Conservation (phyloP, 2,329 filamentous ascomycete species). For the Ceratocystis destructans region DNA sequence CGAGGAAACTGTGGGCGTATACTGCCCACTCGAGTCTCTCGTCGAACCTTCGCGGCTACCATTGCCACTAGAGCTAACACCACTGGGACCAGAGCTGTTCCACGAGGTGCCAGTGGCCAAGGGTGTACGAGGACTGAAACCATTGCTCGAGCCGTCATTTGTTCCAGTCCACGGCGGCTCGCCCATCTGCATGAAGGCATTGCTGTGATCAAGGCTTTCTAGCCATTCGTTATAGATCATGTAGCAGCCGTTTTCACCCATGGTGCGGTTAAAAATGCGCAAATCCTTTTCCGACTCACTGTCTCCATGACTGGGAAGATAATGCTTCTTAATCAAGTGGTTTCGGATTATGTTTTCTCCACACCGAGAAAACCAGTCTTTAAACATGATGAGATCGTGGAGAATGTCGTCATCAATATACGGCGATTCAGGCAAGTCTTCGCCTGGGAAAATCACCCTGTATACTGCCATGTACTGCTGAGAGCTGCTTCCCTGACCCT, state of each 20-base stretch:
- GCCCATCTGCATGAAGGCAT: neutral
- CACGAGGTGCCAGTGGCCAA: constrained; percentile 1
- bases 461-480: constrained; percentile 5
- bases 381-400: constrained; percentile 8
- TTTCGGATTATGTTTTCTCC: neutral
- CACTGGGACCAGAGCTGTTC: neutral
- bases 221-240: constrained; percentile 8
- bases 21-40: neutral
- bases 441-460: constrained; percentile 7
- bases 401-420: constrained; percentile 3
- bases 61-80: neutral
- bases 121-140: constrained; percentile 16
- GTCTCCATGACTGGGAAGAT: neutral
- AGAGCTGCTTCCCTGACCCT: neutral
- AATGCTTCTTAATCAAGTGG: neutral
- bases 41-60: neutral
- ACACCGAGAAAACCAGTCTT: constrained; percentile 2
- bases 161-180: constrained; percentile 8
- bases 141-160: constrained; percentile 5
- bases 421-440: neutral
- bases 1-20: neutral
- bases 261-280: constrained; percentile 6
- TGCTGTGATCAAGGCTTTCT: neutral
- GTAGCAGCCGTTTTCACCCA: constrained; percentile 8
- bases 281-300: neutral